phyloP scores from a whole-genome alignment of 2,329 filamentous ascomycete species.

The Venturia nashicola region DNA sequence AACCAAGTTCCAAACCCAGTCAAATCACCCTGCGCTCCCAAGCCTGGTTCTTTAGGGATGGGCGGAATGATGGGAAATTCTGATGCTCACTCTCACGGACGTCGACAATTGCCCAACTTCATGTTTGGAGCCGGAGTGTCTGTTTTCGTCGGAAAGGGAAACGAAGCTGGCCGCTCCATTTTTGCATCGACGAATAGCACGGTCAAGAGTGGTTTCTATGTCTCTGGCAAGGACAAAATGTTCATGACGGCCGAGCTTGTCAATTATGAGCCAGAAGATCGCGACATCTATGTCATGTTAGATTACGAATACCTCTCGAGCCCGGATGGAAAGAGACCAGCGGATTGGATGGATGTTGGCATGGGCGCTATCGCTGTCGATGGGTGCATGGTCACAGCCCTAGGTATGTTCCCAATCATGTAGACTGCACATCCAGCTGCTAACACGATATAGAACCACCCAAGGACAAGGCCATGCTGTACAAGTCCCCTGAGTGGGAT shows the following conservation, averaged over 20 bases:
- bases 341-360: constrained; percentile 9
- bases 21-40: neutral
- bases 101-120: neutral
- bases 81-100: neutral
- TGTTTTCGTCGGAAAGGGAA: constrained; percentile 8
- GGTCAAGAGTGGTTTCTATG: constrained; percentile 9
- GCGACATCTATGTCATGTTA: constrained; percentile 6
- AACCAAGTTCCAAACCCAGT: neutral
- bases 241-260: constrained; percentile 4
- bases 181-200: neutral
- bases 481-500: constrained; percentile 6
- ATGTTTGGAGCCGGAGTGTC: neutral
- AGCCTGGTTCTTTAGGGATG: neutral
- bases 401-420: neutral
- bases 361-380: constrained; percentile 6
- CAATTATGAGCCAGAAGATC: constrained; percentile 5
- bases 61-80: neutral
- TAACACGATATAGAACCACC: constrained; percentile 5
- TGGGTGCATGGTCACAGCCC: neutral
- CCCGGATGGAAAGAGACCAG: neutral
- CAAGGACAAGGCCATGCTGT: constrained; percentile 2
- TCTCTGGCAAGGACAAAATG: constrained; percentile 3
- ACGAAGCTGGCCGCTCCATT: neutral
- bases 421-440: neutral
- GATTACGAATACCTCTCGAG: constrained; percentile 9